Percentiles rank a stretch among this genome's conserved stretches.
Evolutionary conservation across 768 basidiomycete species (phyloP).

Genomic region (Tulasnella sp.): DNA sequence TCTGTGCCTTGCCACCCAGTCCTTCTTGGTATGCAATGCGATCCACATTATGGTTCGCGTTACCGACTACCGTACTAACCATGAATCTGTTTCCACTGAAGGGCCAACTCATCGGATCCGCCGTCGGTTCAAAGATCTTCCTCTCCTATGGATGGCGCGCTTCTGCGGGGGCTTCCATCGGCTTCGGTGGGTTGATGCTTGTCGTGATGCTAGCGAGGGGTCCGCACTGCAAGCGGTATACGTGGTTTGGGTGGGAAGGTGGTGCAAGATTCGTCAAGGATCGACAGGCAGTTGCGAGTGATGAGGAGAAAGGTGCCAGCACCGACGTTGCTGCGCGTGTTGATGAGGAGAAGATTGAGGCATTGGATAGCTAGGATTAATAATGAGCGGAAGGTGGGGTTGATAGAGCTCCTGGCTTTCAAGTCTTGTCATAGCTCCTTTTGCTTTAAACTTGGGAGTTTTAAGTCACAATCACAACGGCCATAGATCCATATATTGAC

Average conservation of each 20-base stretch:
- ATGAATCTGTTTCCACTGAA: slow-evolving; percentile 41
- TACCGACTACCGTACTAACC: neutral
- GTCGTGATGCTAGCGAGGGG: slow-evolving; percentile 51
- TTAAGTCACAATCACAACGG: no score
- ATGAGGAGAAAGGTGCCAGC: no score
- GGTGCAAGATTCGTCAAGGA: slow-evolving; percentile 21
- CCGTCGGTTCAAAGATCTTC: slow-evolving; percentile 62
- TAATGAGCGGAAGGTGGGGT: no score
- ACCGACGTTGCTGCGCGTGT: no score
- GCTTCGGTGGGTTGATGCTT: slow-evolving; percentile 44
- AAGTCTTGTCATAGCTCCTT: no score
- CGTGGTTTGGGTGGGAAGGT: slow-evolving; percentile 34
- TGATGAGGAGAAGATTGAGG: no score
- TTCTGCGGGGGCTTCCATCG: slow-evolving; percentile 48
- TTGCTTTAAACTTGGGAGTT: no score
- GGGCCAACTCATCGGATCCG: slow-evolving; percentile 75
- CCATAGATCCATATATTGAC: no score
- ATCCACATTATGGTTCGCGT: neutral
- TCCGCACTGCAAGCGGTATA: slow-evolving; percentile 38
- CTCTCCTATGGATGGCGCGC: slow-evolving; percentile 59
- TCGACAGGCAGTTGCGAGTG: no score
- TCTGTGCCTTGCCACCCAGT: neutral
- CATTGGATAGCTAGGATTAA: no score
- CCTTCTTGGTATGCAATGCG: slow-evolving; percentile 15
- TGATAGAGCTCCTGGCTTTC: no score